These are phyloP conservation scores for Inosperma sp. DNA, from an alignment of 768 basidiomycete genomes.

Conservation along the genomic window DNA sequence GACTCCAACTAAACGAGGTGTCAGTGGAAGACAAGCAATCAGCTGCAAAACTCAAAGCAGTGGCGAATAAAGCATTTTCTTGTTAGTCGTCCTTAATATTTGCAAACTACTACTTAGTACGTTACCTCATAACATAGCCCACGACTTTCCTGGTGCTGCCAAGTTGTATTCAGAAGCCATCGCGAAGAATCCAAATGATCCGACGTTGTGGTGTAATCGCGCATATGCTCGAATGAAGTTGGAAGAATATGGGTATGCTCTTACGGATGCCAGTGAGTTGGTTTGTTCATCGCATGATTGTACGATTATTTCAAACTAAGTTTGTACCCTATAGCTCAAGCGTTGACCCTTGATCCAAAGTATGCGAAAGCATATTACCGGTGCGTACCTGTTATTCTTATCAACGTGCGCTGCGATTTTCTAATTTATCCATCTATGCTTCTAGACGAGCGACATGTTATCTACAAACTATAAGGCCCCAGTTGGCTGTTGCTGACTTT, in stretches of 20 bases:
- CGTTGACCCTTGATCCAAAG: slow-evolving; percentile 81
- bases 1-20: slow-evolving; percentile 49
- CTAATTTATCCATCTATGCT: neutral
- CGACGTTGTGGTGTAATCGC: slow-evolving; percentile 92
- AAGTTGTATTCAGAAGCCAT: slow-evolving; percentile 81
- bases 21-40: slow-evolving; percentile 66
- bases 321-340: slow-evolving; percentile 50
- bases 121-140: slow-evolving; percentile 34
- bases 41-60: slow-evolving; percentile 69
- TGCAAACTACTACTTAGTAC: slow-evolving; percentile 2
- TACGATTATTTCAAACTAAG: slow-evolving; percentile 3
- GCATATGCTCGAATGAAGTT: slow-evolving; percentile 90
- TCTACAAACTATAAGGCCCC: slow-evolving; percentile 85
- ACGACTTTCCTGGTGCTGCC: slow-evolving; percentile 74
- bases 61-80: slow-evolving; percentile 86
- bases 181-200: slow-evolving; percentile 79
- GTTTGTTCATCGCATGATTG: neutral
- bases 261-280: slow-evolving; percentile 76
- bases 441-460: slow-evolving; percentile 82
- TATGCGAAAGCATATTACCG: slow-evolving; percentile 90
- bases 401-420: slow-evolving; percentile 6
- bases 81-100: slow-evolving; percentile 38
- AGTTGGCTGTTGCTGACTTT: slow-evolving; percentile 82
- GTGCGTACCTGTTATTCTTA: slow-evolving; percentile 35
- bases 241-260: slow-evolving; percentile 90